Base-by-base conservation (phyloP, 176 grass and related monocot genomes). In the Oryza rufipogon region DNA sequence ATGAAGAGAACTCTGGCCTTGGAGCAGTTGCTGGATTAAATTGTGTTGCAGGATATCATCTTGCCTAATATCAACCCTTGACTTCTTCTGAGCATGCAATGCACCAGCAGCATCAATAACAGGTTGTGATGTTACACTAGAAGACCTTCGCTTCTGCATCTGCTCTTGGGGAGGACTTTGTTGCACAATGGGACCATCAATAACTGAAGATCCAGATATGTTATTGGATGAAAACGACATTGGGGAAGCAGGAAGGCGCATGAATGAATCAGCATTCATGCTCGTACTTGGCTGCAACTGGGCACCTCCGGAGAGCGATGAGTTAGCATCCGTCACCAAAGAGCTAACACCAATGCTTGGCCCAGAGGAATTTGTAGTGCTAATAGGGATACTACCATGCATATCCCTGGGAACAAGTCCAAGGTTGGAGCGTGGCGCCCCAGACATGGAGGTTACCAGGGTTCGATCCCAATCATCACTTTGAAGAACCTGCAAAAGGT, bases 141-240 rank as follows among this genome's bases (percentile, higher is more conserved):
- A 99, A 36, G 90, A 89, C 41, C 91, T 85, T 74, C 85, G 79
- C 79, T 96, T 95, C 65, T 92, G 89, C 81, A 91, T 67, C 75
- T 92, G 93, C 49, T 96, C 93, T 68, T 96, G 93, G 36, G 91
- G 84, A 48, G 82, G 87, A 75, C 84, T 96, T 74, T 93, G 93
- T 74, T 99, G 97, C 64, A 94, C 88, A 76, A 95, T 94, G 71
- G 91, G 89, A 71, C 94, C 93, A 81, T 99, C 93, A 83, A 99
- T 91, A 66, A 96, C 93, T 69, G 97, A 96, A 52, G 97, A 94
- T 67, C 93, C 88, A 69, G 97, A 99, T 46, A 94, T 92, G 78
- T 99, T 98, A 88, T 93, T 99, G 56, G 97, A 99, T 68, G 97
- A 99, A 87, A 99, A 99, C 32, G 97, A 99, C 88, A 99, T 96